These are phyloP conservation scores for Aspergillus pseudoterreus DNA, from an alignment of 2,329 filamentous ascomycete species.

Conservation along the genomic window DNA sequence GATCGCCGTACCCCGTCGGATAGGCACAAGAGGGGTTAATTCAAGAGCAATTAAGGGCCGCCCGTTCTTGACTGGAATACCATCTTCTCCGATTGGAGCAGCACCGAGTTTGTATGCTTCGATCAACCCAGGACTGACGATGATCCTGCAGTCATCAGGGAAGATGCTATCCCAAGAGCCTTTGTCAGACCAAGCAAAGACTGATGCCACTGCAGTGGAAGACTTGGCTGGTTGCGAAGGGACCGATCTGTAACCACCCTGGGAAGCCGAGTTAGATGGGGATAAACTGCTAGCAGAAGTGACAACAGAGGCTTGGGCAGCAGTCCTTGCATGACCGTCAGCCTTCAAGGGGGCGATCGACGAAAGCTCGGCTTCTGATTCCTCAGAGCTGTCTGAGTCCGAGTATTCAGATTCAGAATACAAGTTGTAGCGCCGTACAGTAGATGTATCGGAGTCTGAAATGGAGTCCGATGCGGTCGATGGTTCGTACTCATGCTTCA, in stretches of 20 bases:
- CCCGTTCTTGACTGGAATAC: conserved; percentile 17
- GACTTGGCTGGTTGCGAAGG: conserved; percentile 45
- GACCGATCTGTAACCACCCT: conserved; percentile 61
- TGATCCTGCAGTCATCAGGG: conserved; percentile 60
- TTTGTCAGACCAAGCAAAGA: conserved; percentile 63
- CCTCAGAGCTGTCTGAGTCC: conserved; percentile 53
- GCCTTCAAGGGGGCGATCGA: conserved; percentile 26
- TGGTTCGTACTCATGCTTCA: conserved; percentile 96
- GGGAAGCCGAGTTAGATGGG: conserved; percentile 79
- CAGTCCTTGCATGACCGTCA: conserved; percentile 40
- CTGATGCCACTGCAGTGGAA: conserved; percentile 55
- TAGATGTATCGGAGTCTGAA: conserved; percentile 53
- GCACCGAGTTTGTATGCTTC: conserved; percentile 58
- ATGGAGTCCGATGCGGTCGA: conserved; percentile 67
- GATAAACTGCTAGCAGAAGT: conserved; percentile 58
- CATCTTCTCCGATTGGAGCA: conserved; percentile 23
- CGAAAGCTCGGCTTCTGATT: conserved; percentile 47
- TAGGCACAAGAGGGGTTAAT: conserved; percentile 84
- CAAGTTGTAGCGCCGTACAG: conserved; percentile 51
- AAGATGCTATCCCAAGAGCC: conserved; percentile 60
- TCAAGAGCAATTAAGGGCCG: conserved; percentile 68
- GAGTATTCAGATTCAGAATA: conserved; percentile 45
- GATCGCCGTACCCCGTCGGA: conserved; percentile 84
- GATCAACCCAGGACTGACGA: conserved; percentile 62
- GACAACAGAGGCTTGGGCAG: conserved; percentile 29